Conservation (phyloP, 2,329 filamentous ascomycete genomes). For the Nemania serpens region DNA sequence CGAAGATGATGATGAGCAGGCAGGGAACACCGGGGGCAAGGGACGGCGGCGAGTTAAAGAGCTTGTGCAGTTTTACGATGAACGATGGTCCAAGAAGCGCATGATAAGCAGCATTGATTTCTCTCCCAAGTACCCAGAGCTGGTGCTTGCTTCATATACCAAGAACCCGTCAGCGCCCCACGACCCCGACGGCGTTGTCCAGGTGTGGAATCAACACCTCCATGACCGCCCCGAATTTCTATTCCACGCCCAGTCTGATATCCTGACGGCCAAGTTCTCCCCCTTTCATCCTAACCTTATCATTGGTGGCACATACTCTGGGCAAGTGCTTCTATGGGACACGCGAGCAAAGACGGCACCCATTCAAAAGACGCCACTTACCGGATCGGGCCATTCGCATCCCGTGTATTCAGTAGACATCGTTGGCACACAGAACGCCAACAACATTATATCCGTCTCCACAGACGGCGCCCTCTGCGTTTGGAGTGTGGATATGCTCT, state of each 20-base stretch:
- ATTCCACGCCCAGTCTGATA: slow-evolving; percentile 94
- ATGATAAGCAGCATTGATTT: slow-evolving; percentile 97
- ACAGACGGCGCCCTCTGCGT: slow-evolving; percentile 96
- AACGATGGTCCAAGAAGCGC: slow-evolving; percentile 94
- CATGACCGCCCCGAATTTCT: slow-evolving; percentile 94
- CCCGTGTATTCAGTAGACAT: slow-evolving; percentile 95
- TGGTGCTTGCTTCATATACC: slow-evolving; percentile 92
- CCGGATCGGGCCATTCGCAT: slow-evolving; percentile 92
- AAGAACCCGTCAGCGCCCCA: slow-evolving; percentile 96
- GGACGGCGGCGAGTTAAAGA: slow-evolving; percentile 81
- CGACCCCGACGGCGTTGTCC: slow-evolving; percentile 89
- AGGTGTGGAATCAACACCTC: slow-evolving; percentile 96
- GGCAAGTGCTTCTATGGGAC: slow-evolving; percentile 96
- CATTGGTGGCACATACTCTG: slow-evolving; percentile 93
- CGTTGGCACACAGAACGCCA: slow-evolving; percentile 96
- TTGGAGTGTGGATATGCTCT: slow-evolving; percentile 98
- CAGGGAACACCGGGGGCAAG: slow-evolving; percentile 70
- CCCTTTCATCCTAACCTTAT: slow-evolving; percentile 97
- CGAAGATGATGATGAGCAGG: slow-evolving; percentile 82
- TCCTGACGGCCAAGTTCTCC: slow-evolving; percentile 96
- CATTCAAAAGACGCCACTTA: slow-evolving; percentile 94
- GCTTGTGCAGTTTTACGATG: slow-evolving; percentile 90
- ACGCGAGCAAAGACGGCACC: slow-evolving; percentile 87
- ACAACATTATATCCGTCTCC: slow-evolving; percentile 96
- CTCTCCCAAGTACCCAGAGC: slow-evolving; percentile 91